Evolutionary conservation across 768 basidiomycete genomes (phyloP).

Genomic region (Collybiopsis luxurians): DNA sequence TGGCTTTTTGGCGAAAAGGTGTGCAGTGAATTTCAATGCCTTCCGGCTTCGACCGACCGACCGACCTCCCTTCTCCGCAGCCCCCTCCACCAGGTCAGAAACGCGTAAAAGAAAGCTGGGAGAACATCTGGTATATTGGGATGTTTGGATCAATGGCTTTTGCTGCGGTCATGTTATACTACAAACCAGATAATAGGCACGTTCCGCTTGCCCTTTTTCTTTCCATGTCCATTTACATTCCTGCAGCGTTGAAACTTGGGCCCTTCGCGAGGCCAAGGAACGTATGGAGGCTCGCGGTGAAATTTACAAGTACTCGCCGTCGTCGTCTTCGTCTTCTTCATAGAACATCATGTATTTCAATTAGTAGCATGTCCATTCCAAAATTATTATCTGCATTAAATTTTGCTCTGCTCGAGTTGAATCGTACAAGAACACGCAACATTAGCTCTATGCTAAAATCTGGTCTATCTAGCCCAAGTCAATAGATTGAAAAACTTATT

Average conservation of each 20-base stretch:
- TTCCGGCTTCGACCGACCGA: background rate
- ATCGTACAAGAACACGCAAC: slow-evolving; percentile 2
- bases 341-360: background rate
- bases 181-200: slow-evolving; percentile 92
- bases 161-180: slow-evolving; percentile 75
- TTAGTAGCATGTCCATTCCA: background rate
- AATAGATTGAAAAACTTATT: slow-evolving; percentile 10
- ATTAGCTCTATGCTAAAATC: background rate
- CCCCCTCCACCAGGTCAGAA: slow-evolving; percentile 79
- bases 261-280: slow-evolving; percentile 82
- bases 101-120: slow-evolving; percentile 88
- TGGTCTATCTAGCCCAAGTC: no score
- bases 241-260: slow-evolving; percentile 87
- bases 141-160: slow-evolving; percentile 88
- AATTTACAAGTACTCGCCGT: slow-evolving; percentile 73
- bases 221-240: slow-evolving; percentile 3
- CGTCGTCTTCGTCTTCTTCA: slow-evolving; percentile 17
- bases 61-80: slow-evolving; percentile 31
- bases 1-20: slow-evolving; percentile 91
- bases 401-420: background rate
- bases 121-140: slow-evolving; percentile 84
- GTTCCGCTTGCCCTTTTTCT: slow-evolving; percentile 19
- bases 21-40: slow-evolving; percentile 13
- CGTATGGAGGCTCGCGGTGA: slow-evolving; percentile 94
- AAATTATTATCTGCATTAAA: no score